These are phyloP conservation scores for Ophiostoma fasciatum DNA, from an alignment of 2,329 filamentous ascomycete genomes.

Conservation along the genomic window DNA sequence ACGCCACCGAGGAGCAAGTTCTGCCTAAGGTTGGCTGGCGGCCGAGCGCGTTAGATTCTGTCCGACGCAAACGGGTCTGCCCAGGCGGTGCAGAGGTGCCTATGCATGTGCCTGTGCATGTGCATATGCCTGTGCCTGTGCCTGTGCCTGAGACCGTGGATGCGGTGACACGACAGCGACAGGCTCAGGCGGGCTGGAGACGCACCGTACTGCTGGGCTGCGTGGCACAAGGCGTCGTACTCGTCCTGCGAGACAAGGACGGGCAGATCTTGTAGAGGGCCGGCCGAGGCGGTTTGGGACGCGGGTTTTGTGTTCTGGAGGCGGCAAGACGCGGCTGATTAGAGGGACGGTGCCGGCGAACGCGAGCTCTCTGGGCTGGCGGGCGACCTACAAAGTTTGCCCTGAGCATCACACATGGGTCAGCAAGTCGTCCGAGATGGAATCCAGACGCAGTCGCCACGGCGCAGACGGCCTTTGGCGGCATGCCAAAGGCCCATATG, in stretches of 20 bases:
- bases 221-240: slow-evolving; percentile 42
- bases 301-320: slow-evolving; percentile 1
- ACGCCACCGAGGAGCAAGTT: slow-evolving; percentile 36
- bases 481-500: no score
- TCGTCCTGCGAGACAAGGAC: slow-evolving; percentile 36
- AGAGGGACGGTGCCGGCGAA: no score
- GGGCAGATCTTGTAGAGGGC: no score
- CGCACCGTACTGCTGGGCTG: slow-evolving; percentile 40
- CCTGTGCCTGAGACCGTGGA: no score
- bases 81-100: no score
- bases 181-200: neutral
- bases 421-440: neutral
- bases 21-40: slow-evolving; percentile 27
- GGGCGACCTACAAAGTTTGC: neutral
- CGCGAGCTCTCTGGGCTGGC: no score
- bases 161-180: no score
- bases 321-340: neutral
- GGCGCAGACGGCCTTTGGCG: no score
- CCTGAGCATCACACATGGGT: neutral
- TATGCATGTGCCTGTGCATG: no score
- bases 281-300: slow-evolving; percentile 27
- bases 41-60: no score
- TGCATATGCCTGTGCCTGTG: no score
- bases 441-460: neutral
- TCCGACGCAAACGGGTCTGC: no score